phyloP scores from a whole-genome alignment of 2,329 filamentous ascomycete species.

The Rugonectria rugulosa region DNA sequence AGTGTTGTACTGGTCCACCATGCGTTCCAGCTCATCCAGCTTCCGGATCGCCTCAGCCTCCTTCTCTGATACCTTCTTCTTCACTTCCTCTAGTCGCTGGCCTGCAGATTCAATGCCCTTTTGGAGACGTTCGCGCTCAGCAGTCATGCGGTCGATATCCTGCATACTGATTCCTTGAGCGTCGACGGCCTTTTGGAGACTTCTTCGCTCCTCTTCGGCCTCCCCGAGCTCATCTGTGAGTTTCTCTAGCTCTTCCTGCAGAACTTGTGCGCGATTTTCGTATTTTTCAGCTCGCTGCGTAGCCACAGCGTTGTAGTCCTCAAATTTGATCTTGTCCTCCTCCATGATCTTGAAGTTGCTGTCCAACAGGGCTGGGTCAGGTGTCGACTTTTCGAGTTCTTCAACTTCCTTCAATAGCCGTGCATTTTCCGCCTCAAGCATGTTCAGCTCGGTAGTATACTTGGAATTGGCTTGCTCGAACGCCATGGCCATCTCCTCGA shows the following conservation, averaged over 20 bases:
- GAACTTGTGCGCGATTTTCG: conserved; percentile 77
- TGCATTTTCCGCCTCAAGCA: conserved; percentile 86
- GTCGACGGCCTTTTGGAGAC: conserved; percentile 86
- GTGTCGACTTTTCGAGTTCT: conserved; percentile 85
- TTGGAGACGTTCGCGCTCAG: conserved; percentile 91
- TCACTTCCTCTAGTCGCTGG: conserved; percentile 82
- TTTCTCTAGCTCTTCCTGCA: conserved; percentile 88
- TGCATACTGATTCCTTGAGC: conserved; percentile 94
- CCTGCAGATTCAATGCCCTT: conserved; percentile 82
- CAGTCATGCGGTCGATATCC: conserved; percentile 99
- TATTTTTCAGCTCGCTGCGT: conserved; percentile 89
- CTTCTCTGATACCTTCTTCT: conserved; percentile 82
- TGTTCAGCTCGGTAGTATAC: conserved; percentile 83
- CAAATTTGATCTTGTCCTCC: conserved; percentile 93
- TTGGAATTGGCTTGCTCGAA: conserved; percentile 87
- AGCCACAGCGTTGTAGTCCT: conserved; percentile 89
- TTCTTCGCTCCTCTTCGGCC: conserved; percentile 81
- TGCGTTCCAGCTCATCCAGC: conserved; percentile 89
- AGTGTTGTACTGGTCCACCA: conserved; percentile 92
- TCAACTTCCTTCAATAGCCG: conserved; percentile 85
- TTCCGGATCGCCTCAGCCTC: conserved; percentile 86
- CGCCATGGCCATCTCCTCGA: conserved; percentile 84
- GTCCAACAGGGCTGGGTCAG: conserved; percentile 83
- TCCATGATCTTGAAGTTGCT: conserved; percentile 93
- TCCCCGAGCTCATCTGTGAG: conserved; percentile 76